Evolutionary conservation across 2,329 filamentous ascomycete species (phyloP).

Genomic region (Aspergillus hortae): DNA sequence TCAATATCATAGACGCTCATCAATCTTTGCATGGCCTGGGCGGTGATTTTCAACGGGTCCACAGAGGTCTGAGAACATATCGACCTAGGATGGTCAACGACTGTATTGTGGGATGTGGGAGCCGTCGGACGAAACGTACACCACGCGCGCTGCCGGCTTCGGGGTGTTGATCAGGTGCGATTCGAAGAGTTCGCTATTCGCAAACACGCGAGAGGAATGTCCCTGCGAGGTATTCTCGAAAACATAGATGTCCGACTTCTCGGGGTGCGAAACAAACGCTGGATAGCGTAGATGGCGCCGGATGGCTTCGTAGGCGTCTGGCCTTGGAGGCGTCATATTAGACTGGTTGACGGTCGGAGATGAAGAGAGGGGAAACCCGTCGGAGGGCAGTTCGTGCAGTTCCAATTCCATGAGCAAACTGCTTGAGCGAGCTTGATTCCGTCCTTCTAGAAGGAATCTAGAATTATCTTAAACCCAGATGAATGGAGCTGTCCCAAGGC

Average conservation of each 20-base stretch:
- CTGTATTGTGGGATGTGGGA: no score
- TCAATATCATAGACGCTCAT: slow-evolving; percentile 13
- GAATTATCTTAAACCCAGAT: neutral
- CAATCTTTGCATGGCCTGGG: slow-evolving; percentile 8
- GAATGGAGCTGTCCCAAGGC: no score
- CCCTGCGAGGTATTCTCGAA: slow-evolving; percentile 3
- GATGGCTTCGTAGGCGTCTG: slow-evolving; percentile 1
- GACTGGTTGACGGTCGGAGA: neutral
- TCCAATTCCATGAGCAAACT: neutral
- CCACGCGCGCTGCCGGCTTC: slow-evolving; percentile 10
- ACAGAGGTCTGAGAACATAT: slow-evolving; percentile 12
- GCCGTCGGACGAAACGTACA: slow-evolving; percentile 1
- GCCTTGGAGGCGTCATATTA: neutral
- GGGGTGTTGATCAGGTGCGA: slow-evolving; percentile 4
- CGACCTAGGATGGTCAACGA: slow-evolving; percentile 1
- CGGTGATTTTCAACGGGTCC: slow-evolving; percentile 14
- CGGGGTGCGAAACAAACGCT: neutral
- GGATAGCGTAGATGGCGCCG: neutral
- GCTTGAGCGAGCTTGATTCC: neutral
- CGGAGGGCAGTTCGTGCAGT: neutral
- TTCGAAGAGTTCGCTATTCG: slow-evolving; percentile 11
- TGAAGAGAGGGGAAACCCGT: neutral
- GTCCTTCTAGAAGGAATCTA: neutral
- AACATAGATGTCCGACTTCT: slow-evolving; percentile 5
- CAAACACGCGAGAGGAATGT: slow-evolving; percentile 3